These are phyloP conservation scores for Paraphoma sp. DNA, from an alignment of 2,329 filamentous ascomycete species.

Conservation along the genomic window DNA sequence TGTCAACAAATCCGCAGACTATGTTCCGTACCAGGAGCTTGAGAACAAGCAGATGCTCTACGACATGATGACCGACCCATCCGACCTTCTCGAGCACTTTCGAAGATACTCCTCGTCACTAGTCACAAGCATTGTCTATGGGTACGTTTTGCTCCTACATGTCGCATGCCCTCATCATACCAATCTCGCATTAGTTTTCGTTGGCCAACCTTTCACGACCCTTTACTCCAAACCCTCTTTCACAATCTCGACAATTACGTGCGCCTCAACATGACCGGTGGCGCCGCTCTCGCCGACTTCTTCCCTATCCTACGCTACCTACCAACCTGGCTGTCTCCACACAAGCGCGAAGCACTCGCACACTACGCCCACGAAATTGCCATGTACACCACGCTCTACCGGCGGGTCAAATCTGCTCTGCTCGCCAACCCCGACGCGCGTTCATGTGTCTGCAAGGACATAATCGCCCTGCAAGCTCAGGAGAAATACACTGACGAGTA, in stretches of 20 bases:
- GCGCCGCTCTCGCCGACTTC: constrained; percentile 52
- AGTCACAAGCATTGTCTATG: constrained; percentile 57
- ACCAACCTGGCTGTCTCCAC: constrained; percentile 25
- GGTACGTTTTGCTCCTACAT: constrained; percentile 31
- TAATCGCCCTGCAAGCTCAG: constrained; percentile 8
- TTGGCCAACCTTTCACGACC: constrained; percentile 50
- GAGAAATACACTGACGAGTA: constrained; percentile 15
- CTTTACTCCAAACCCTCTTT: constrained; percentile 52
- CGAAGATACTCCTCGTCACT: constrained; percentile 57
- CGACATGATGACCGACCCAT: constrained; percentile 54
- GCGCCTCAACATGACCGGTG: constrained; percentile 50
- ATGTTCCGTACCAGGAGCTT: constrained; percentile 59
- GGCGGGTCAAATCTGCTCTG: constrained; percentile 7
- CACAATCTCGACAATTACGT: constrained; percentile 48
- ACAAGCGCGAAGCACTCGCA: constrained; percentile 45
- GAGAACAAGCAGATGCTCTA: constrained; percentile 62
- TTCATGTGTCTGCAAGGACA: constrained; percentile 16
- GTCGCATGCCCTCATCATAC: no score
- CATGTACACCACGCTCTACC: constrained; percentile 11
- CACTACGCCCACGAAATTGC: constrained; percentile 51
- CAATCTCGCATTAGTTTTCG: constrained; percentile 34
- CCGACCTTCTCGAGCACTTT: constrained; percentile 52
- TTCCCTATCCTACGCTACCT: constrained; percentile 54
- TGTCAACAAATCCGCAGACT: constrained; percentile 11
- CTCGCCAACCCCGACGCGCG: not conserved